These are phyloP conservation scores for Austroboletus novae-zelandiae DNA, from an alignment of 1,284 basidiomycete species.

Conservation along the genomic window DNA sequence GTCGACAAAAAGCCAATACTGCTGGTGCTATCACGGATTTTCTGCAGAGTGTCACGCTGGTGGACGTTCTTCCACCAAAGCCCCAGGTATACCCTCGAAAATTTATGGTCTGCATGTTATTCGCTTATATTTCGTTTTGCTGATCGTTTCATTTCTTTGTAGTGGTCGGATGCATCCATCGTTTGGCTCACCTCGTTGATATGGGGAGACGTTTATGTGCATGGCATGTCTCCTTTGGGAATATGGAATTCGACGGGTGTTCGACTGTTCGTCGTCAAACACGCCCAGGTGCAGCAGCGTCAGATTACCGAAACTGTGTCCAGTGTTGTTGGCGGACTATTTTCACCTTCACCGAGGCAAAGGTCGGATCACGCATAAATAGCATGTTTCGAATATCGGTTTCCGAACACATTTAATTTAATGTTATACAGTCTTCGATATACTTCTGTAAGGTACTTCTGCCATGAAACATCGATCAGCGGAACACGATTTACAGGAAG, in stretches of 20 bases:
- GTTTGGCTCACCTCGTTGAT: conserved; percentile 88
- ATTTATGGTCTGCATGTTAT: conserved; percentile 59
- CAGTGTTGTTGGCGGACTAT: conserved; percentile 61
- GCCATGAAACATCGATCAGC: not conserved
- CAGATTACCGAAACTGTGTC: conserved; percentile 75
- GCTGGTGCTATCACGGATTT: conserved; percentile 70
- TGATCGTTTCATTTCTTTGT: conserved; percentile 1
- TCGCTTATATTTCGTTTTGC: not conserved
- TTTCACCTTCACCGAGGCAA: conserved; percentile 27
- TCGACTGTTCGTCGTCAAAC: conserved; percentile 86
- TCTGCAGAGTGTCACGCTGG: conserved; percentile 59
- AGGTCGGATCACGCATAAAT: conserved; percentile 28
- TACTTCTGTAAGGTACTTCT: not conserved
- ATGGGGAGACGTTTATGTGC: conserved; percentile 94
- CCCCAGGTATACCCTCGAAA: conserved; percentile 64
- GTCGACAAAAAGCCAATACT: conserved; percentile 59
- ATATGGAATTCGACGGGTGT: conserved; percentile 88
- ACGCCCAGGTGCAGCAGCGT: conserved; percentile 64
- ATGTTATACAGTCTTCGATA: not conserved
- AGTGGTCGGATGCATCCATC: conserved; percentile 89
- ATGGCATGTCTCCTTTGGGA: conserved; percentile 77
- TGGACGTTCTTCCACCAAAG: conserved; percentile 67
- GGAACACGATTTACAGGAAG: not conserved
- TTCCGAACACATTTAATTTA: not conserved
- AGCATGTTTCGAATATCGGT: not conserved